Evolutionary conservation across 2,329 filamentous ascomycete genomes (phyloP), one percentile per base, ranked within the genome.

Genomic region (Pseudopithomyces maydicus): DNA sequence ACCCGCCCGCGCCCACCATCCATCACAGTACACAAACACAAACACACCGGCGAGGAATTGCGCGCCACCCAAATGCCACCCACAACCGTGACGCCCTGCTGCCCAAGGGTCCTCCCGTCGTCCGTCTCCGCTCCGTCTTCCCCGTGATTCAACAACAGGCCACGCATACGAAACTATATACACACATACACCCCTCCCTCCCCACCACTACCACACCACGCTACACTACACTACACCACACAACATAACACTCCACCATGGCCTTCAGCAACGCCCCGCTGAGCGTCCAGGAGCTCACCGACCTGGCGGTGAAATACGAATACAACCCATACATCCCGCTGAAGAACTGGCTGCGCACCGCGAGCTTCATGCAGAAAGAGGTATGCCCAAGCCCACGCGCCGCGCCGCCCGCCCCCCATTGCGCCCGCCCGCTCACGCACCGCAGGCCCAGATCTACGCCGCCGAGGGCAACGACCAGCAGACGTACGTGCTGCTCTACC

Each of bases 401-500:
- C n/a, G 29, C n/a, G 17, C 7, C 39, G 12, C 12, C 32, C 17
- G 20, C 7, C 39, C 15, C 12, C 32, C 1, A 20, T 11, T 23
- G 22, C 17, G 6, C 36, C 32, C 45, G 47, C 22, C 44, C 47
- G 63, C 66, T 69, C 54, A 67, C 61, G 65, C 39, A 54, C 33
- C 53, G 12, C 70, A 97, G 91, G 93, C 92, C 19, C 83, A 86
- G 50, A 91, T 94, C 66, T 97, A 97, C 72, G 84, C 95, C 68
- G 84, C 85, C 41, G 94, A 98, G 76, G 89, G 89, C 68, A 93
- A 97, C 76, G 87, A 92, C 62, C 87, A 92, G 67, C 90, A 95
- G 71, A 91, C 94, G 4, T 99, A 96, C 75, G 84, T 97, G 53
- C 87, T 98, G 57, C 85, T 96, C n/a, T 91, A 95, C 73, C 88